phyloP scores from a whole-genome alignment of 805 yeast genomes.

The Candida lessepsii region DNA sequence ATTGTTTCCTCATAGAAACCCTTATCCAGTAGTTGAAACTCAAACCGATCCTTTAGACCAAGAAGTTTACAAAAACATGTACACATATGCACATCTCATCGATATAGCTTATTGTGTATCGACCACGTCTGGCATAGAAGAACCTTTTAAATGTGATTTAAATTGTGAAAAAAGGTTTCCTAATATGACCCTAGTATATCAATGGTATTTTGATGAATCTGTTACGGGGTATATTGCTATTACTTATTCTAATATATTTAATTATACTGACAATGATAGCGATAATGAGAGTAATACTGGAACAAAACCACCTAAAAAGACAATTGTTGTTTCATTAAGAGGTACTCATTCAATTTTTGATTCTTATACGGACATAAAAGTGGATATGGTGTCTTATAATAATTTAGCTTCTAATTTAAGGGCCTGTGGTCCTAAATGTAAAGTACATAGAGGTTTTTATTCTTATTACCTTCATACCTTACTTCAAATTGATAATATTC shows the following conservation, averaged over 20 bases:
- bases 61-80: slow-evolving; percentile 27
- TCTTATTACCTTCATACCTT: slow-evolving; percentile 30
- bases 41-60: slow-evolving; percentile 19
- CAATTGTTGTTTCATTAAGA: slow-evolving; percentile 36
- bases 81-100: slow-evolving; percentile 40
- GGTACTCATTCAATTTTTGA: slow-evolving; percentile 45
- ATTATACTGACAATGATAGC: too few species aligned
- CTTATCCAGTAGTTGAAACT: neutral
- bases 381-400: slow-evolving; percentile 32
- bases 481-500: slow-evolving; percentile 21
- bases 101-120: slow-evolving; percentile 46
- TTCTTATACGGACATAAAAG: slow-evolving; percentile 37
- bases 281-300: too few species aligned
- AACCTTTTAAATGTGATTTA: slow-evolving; percentile 40
- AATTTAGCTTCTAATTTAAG: slow-evolving; percentile 23
- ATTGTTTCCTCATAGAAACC: neutral
- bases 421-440: slow-evolving; percentile 32
- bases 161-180: slow-evolving; percentile 35
- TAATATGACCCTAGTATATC: slow-evolving; percentile 36
- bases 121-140: slow-evolving; percentile 23
- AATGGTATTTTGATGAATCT: slow-evolving; percentile 40
- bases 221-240: slow-evolving; percentile 41
- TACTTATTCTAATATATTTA: slow-evolving; percentile 27
- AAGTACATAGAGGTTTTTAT: slow-evolving; percentile 39
- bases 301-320: slow-evolving; percentile 18